phyloP scores from a whole-genome alignment of 345 rosid genomes.

The Murraya koenigii region DNA sequence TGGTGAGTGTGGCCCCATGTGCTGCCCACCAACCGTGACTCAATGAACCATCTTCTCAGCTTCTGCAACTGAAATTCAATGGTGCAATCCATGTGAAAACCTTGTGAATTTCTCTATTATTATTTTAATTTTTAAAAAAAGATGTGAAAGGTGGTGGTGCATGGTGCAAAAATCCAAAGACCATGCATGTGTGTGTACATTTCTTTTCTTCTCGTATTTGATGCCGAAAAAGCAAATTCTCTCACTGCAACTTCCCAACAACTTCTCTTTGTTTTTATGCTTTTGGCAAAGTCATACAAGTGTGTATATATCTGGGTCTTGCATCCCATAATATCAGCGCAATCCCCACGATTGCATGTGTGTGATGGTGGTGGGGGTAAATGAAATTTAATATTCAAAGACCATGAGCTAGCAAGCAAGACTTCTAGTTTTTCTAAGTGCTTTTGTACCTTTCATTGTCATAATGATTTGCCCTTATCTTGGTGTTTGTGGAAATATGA shows the following conservation, averaged over 20 bases:
- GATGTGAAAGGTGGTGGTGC: neutral
- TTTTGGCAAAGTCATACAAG: constrained; percentile 19
- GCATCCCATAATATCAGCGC: neutral
- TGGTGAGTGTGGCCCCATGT: constrained; percentile 28
- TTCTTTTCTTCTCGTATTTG: constrained; percentile 22
- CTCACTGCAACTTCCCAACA: constrained; percentile 25
- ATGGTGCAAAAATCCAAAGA: constrained; percentile 20
- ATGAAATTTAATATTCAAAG: too few relatives aligned
- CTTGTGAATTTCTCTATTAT: neutral
- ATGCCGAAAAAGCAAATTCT: constrained; percentile 13
- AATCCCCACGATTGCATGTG: neutral
- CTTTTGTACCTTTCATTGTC: too few relatives aligned
- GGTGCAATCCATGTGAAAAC: constrained; percentile 29
- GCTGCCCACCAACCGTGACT: constrained; percentile 36
- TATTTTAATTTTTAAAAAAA: neutral
- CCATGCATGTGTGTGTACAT: neutral
- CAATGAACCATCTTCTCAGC: neutral
- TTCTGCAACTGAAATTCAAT: constrained; percentile 9
- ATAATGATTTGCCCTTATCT: too few relatives aligned
- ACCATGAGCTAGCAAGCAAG: too few relatives aligned
- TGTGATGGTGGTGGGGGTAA: neutral
- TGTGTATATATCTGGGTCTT: neutral
- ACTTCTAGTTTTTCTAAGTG: too few relatives aligned
- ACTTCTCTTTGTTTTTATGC: constrained; percentile 17
- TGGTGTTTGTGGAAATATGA: too few relatives aligned